These are phyloP conservation scores for Dissophora globulifera DNA, from an alignment of 192 early-diverging fungal species.

Conservation along the genomic window DNA sequence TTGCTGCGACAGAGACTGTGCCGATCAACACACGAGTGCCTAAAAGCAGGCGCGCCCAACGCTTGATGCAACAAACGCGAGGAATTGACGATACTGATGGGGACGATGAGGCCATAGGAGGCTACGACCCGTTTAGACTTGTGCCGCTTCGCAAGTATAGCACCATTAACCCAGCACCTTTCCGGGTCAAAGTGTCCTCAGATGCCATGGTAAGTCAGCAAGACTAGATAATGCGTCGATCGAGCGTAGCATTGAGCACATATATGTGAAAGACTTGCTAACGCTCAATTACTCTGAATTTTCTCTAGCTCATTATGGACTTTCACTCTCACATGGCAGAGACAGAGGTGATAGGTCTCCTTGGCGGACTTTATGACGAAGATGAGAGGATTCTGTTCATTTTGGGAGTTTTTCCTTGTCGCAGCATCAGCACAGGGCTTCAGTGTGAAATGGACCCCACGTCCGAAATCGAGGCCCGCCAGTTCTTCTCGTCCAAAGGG, in stretches of 20 bases:
- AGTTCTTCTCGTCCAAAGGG: constrained; percentile 71
- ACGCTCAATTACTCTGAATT: neutral
- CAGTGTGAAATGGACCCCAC: constrained; percentile 96
- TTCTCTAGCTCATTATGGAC: constrained; percentile 84
- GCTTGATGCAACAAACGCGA: constrained; percentile 18
- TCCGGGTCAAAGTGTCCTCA: constrained; percentile 59
- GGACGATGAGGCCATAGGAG: constrained; percentile 15
- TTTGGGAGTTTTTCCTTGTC: constrained; percentile 81
- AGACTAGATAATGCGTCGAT: no score
- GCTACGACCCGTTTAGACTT: constrained; percentile 68
- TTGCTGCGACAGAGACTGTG: constrained; percentile 53
- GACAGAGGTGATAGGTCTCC: constrained; percentile 93
- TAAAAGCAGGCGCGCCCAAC: constrained; percentile 40
- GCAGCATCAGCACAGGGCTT: constrained; percentile 80
- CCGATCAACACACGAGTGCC: constrained; percentile 42
- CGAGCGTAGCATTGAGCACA: no score
- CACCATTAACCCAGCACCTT: constrained; percentile 60
- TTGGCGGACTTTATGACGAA: constrained; percentile 81
- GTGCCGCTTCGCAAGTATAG: constrained; percentile 59
- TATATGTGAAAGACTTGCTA: neutral
- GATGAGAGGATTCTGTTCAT: constrained; percentile 63
- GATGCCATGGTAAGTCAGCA: constrained; percentile 62
- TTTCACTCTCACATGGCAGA: constrained; percentile 91
- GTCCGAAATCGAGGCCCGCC: constrained; percentile 85
- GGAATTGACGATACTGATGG: constrained; percentile 15